A percentile compares a stretch with the other conserved stretches of the same genome.
These are phyloP conservation scores for Pleurotus cornucopiae DNA, from an alignment of 768 basidiomycete species.

Conservation along the genomic window DNA sequence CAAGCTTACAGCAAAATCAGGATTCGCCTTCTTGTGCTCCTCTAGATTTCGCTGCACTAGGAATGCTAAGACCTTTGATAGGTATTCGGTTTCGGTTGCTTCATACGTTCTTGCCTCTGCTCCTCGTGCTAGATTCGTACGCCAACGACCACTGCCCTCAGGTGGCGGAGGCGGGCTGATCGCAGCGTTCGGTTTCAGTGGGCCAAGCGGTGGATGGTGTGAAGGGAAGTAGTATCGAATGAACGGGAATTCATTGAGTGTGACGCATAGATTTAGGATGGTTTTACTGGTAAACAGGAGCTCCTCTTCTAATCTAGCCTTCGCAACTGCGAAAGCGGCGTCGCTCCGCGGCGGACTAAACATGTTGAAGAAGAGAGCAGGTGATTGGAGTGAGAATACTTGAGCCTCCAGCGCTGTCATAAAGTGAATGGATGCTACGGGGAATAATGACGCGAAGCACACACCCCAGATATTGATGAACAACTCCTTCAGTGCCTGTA, in stretches of 20 bases:
- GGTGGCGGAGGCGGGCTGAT: constrained; percentile 64
- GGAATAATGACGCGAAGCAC: constrained; percentile 21
- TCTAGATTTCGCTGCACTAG: constrained; percentile 83
- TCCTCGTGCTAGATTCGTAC: constrained; percentile 77
- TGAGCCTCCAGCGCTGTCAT: constrained; percentile 77
- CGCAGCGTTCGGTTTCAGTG: constrained; percentile 64
- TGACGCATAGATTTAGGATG: constrained; percentile 85
- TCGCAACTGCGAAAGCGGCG: constrained; percentile 58
- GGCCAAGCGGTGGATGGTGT: constrained; percentile 79
- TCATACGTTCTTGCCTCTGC: constrained; percentile 65
- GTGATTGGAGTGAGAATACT: constrained; percentile 74
- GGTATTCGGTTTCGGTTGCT: constrained; percentile 68
- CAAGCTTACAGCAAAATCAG: constrained; percentile 80
- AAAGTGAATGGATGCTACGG: constrained; percentile 1
- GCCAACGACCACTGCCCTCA: constrained; percentile 68
- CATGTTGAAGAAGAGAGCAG: constrained; percentile 81
- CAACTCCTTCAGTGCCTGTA: constrained; percentile 79
- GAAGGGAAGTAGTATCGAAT: constrained; percentile 90
- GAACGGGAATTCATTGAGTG: constrained; percentile 87
- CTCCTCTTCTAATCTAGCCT: constrained; percentile 84
- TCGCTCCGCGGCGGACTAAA: constrained; percentile 82
- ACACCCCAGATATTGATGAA: constrained; percentile 92
- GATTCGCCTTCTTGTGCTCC: constrained; percentile 80
- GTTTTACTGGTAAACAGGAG: constrained; percentile 69
- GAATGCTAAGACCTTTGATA: constrained; percentile 78